These are phyloP conservation scores for Tolypocladium tundrense DNA, from an alignment of 2,329 filamentous ascomycete genomes.

Conservation along the genomic window DNA sequence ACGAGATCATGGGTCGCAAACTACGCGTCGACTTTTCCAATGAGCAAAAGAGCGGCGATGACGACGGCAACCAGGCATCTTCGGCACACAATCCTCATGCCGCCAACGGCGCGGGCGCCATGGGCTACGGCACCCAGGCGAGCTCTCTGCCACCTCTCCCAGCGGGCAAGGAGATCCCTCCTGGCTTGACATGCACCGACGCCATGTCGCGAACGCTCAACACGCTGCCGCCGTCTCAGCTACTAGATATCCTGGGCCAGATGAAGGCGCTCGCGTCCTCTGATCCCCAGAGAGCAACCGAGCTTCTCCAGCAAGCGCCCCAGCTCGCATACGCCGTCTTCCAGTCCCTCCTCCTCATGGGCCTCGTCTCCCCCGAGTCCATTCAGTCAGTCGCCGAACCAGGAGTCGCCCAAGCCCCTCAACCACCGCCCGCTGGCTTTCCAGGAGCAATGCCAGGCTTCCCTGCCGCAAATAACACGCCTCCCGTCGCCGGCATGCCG, in stretches of 20 bases:
- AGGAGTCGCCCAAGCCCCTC: slow-evolving; percentile 27
- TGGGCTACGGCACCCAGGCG: slow-evolving; percentile 21
- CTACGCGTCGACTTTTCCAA: slow-evolving; percentile 94
- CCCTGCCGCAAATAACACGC: slow-evolving; percentile 33
- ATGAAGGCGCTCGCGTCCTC: slow-evolving; percentile 84
- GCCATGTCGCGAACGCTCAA: slow-evolving; percentile 87
- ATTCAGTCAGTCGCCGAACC: slow-evolving; percentile 72
- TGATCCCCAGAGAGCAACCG: slow-evolving; percentile 74
- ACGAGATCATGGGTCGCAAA: slow-evolving; percentile 90
- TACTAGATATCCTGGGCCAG: slow-evolving; percentile 86
- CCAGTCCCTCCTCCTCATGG: slow-evolving; percentile 86
- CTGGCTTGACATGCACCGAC: slow-evolving; percentile 75
- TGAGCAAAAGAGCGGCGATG: slow-evolving; percentile 68
- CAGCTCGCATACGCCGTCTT: slow-evolving; percentile 94
- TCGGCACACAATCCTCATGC: slow-evolving; percentile 14
- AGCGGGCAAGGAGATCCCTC: slow-evolving; percentile 71
- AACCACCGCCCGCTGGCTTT: slow-evolving; percentile 19
- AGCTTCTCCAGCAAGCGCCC: slow-evolving; percentile 78
- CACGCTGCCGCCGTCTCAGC: slow-evolving; percentile 74
- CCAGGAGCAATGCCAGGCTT: slow-evolving; percentile 24
- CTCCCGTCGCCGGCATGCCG: slow-evolving; percentile 32
- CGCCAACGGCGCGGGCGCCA: slow-evolving; percentile 21
- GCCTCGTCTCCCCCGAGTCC: slow-evolving; percentile 76
- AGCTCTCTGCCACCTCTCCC: slow-evolving; percentile 70
- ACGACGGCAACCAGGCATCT: slow-evolving; percentile 21